phyloP scores from a whole-genome alignment of 169 alveolate species.

The Eimeria sp. region DNA sequence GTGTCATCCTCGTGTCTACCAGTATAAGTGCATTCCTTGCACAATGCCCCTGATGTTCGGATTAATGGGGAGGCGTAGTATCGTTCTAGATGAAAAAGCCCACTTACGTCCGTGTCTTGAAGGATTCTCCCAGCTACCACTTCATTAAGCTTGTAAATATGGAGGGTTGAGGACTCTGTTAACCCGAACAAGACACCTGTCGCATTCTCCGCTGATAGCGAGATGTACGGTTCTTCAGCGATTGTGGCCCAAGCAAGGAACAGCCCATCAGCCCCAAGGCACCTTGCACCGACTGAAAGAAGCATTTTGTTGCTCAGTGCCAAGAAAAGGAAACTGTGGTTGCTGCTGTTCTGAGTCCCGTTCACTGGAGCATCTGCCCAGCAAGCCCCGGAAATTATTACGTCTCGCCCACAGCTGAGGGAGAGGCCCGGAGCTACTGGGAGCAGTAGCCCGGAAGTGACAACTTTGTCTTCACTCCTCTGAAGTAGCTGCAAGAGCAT shows the following conservation, averaged over 20 bases:
- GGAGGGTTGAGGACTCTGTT: slow-evolving; percentile 26
- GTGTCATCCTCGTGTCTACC: background rate
- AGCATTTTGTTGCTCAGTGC: slow-evolving; percentile 41
- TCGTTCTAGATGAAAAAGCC: background rate
- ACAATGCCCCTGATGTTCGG: background rate
- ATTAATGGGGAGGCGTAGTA: background rate
- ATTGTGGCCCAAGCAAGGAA: slow-evolving; percentile 56
- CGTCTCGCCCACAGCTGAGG: background rate
- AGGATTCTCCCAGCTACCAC: background rate
- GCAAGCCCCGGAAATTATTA: slow-evolving; percentile 40
- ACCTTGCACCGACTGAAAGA: slow-evolving; percentile 46
- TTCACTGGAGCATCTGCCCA: slow-evolving; percentile 20
- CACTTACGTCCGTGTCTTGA: slow-evolving; percentile 20
- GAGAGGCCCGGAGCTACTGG: slow-evolving; percentile 5
- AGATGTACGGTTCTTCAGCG: slow-evolving; percentile 16
- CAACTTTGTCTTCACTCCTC: background rate
- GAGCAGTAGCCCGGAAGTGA: slow-evolving; percentile 43
- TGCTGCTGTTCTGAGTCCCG: background rate
- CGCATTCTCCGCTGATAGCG: slow-evolving; percentile 35
- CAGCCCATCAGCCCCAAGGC: slow-evolving; percentile 17
- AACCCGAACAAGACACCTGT: slow-evolving; percentile 44
- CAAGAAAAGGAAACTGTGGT: slow-evolving; percentile 5
- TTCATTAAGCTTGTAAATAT: slow-evolving; percentile 26
- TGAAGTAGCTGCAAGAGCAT: slow-evolving; percentile 26
- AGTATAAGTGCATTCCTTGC: no score